Evolutionary conservation across 148 eudicot genomes (phyloP).

Genomic region (Agrostemma githago): DNA sequence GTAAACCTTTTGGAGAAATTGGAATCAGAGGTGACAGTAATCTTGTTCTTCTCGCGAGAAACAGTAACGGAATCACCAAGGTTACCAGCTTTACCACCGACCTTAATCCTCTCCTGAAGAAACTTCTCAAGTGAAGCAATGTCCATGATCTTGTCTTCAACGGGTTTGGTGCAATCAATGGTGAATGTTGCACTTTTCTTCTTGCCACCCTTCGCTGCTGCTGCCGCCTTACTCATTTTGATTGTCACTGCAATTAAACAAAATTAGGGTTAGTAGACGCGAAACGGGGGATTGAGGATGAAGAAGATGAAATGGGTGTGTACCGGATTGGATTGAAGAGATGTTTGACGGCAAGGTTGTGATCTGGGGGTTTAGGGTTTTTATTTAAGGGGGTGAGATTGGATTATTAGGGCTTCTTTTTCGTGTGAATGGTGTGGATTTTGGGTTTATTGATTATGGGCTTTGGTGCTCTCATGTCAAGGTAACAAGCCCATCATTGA

Average conservation of each 20-base stretch:
- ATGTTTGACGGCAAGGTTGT: not conserved
- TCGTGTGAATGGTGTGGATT: too few species aligned
- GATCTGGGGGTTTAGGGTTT: not conserved
- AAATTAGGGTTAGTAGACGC: not conserved
- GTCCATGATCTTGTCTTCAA: constrained; percentile 76
- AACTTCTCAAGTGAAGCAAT: constrained; percentile 72
- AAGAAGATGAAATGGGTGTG: not conserved
- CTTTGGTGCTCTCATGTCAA: not conserved
- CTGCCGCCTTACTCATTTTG: constrained; percentile 49
- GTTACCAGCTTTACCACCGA: constrained; percentile 68
- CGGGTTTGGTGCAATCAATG: constrained; percentile 69
- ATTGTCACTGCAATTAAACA: not conserved
- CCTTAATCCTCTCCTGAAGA: constrained; percentile 68
- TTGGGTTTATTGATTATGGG: not conserved
- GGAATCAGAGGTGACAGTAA: constrained; percentile 50
- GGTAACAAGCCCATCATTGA: too few species aligned
- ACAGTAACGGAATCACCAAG: constrained; percentile 65
- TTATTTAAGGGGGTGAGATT: not conserved
- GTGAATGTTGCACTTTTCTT: constrained; percentile 57
- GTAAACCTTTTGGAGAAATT: constrained; percentile 61
- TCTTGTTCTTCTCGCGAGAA: constrained; percentile 65
- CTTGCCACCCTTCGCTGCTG: constrained; percentile 44
- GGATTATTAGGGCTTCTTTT: not conserved
- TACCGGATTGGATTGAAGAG: not conserved
- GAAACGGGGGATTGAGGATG: not conserved